Evolutionary conservation across 2,329 filamentous ascomycete genomes (phyloP), one percentile per base, ranked within the genome.

Genomic region (Biscogniauxia marginata): DNA sequence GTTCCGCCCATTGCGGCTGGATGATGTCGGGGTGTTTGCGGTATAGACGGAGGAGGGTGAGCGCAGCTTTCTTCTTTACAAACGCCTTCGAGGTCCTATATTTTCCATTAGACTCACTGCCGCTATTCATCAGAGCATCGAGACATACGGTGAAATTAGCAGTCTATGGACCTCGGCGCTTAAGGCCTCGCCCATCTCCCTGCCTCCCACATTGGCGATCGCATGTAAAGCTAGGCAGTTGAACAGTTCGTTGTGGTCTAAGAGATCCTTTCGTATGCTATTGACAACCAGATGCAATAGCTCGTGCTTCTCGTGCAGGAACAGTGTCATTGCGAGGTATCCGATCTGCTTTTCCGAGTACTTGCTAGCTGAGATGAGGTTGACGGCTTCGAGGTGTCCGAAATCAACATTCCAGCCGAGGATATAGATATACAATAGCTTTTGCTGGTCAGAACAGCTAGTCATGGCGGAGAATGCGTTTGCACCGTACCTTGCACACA

Each of bases 311-410:
- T 99, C 95, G 75, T 99, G 95, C 44, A 99, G 80, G 76, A 99
- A 98, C 54, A 99, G 82, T 1, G 95, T 99, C 74, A 99, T 96
- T 52, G 95, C 95, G 66, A 99, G 83, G 73, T 99, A 99, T 54
- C 95, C 95, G 71, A 99, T 99, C 79, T 99, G 95, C 78, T 99
- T 99, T 74, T 99, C 95, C 20, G 93, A 98, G 77, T 98, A 99
- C 73, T 98, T 99, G 70, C 83, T 92, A 54, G 93, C 93, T 23
- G 93, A 97, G 66, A 99, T 96, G 69, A 99, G 84, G 71, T 98
- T 98, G 71, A 99, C 93, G 30, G 96, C 96, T 77, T 99, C 95
- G 65, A 99, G 86, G 72, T 99, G 95, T 54, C 95, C 95, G 74
- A 99, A 99, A 74, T 98, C 96, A 76, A 99, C 93, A 73, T 99